These are phyloP conservation scores for Brachypodium distachyon DNA, from an alignment of 202 grass and related monocot species.

Conservation along the genomic window DNA sequence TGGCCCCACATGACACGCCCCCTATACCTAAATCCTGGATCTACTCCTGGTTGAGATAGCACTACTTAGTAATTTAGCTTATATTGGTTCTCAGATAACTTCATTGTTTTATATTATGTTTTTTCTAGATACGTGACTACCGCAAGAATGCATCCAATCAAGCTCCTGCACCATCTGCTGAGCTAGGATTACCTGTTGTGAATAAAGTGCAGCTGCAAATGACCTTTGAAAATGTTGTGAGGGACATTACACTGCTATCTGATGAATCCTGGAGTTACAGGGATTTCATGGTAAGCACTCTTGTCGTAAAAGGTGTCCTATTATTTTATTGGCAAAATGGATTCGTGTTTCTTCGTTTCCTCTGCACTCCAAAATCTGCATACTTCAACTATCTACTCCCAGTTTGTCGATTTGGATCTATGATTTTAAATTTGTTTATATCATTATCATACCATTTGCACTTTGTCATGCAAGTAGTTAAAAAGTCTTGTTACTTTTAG, in stretches of 20 bases:
- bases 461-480: not conserved
- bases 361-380: not conserved
- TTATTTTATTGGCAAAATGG: constrained; percentile 9
- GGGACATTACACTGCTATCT: constrained; percentile 66
- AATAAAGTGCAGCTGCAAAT: constrained; percentile 78
- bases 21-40: too few species aligned
- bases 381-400: not conserved
- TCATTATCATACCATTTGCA: not conserved
- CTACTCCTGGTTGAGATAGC: not conserved
- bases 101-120: constrained; percentile 21
- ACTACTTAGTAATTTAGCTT: not conserved
- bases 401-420: not conserved
- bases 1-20: too few species aligned
- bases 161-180: constrained; percentile 34
- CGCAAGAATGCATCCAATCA: constrained; percentile 53
- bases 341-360: not conserved
- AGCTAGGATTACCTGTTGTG: constrained; percentile 42
- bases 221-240: constrained; percentile 96
- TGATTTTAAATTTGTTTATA: constrained; percentile 10
- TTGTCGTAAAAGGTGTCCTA: not conserved
- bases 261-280: constrained; percentile 97
- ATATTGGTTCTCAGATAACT: not conserved
- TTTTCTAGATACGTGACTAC: constrained; percentile 77
- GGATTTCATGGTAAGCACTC: constrained; percentile 76
- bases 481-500: constrained; percentile 3